Evolutionary conservation across 2,329 filamentous ascomycete genomes (phyloP), one percentile per base, ranked within the genome.

Genomic region (Didymella pomorum): DNA sequence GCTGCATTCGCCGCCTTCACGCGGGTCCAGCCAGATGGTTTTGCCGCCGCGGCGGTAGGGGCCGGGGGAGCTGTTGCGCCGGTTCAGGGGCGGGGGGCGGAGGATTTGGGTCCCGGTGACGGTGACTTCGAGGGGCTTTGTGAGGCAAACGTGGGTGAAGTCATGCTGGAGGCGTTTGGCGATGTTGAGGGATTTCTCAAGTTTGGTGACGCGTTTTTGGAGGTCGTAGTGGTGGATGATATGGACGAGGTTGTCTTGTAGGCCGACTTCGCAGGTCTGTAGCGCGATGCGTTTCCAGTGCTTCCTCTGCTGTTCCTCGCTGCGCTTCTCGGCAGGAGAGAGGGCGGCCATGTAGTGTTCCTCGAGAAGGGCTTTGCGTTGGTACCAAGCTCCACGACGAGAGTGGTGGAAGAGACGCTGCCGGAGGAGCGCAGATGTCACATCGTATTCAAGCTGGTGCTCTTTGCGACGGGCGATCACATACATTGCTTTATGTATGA

Each of bases 201-300:
- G 84, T 77, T 97, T 98, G 48, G 86, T 84, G n/a, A 97, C 86
- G 1, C 95, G 89, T 76, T 97, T 98, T 75, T 98, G 94, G 7
- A 99, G 80, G 70, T 98, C 94, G 71, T 96, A 92, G 73, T 99
- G 94, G 73, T 92, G 94, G 58, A 97, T 95, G 23, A 97, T 78
- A 76, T 99, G 95, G 58, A 94, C 96, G 56, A 95, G 85, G 26
- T 87, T 87, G 69, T 99, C 95, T 73, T 97, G 89, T 0, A 99
- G 82, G 0, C 92, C 95, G 39, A 85, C 81, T 76, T 97, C 93
- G 71, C 95, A 98, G 0, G 95, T 99, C 8, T 81, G 79, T 4
- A 91, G 81, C 0, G 95, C 92, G 20, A 88, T 83, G 9, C 85
- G 83, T 72, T 89, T 92, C 93, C 93, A 99, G 65, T 91, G 84